Base-by-base conservation (phyloP, 129 eudicot genomes). In the Lactuca saligna region DNA sequence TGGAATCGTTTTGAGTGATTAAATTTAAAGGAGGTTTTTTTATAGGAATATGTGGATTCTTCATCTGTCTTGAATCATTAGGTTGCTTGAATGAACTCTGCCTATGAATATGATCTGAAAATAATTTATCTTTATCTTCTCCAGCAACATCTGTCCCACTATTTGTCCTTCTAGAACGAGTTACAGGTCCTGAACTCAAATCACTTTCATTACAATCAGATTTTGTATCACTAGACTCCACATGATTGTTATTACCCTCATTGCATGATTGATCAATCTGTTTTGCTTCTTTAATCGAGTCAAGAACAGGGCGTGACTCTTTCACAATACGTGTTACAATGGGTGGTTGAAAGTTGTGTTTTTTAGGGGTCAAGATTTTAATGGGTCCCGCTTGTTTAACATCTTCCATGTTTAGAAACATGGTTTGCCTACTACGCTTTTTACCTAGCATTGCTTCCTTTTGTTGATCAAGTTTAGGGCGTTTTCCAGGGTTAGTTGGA, bases 371-470 rank as follows among this genome's bases (percentile, higher is more conserved):
- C 14, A 80, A 75, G 15, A 84, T 81, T 79, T 85, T 91, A 49
- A 78, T 54, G n/a, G 77, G 69, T 34, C 88, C 96, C 14, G 85
- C 91, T 79, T 90, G 95, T 74, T 87, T 90, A 17, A 86, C 89
- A 79, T 88, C 97, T 77, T 91, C 93, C 68, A 91, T 70, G 65
- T 91, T 78, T 54, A 91, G 85, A 76, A 85, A 91, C 97, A 91
- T 83, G 51, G 97, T 87, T 79, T 87, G 87, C 81, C 97, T 78
- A 48, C 74, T 85, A 17, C 96, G 86, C 73, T 91, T 91, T 73
- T 91, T 91, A 55, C 97, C 97, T 10, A 83, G 73, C 90, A 82
- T 87, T 16, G 83, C 91, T 78, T 87, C 92, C 75, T 91, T 91
- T 48, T 87, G 88, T 71, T 83, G 90, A 66, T 87, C 87, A 69